Evolutionary conservation across 768 basidiomycete genomes (phyloP), one percentile per base, ranked within the genome.

Genomic region (Cubamyces sp.): DNA sequence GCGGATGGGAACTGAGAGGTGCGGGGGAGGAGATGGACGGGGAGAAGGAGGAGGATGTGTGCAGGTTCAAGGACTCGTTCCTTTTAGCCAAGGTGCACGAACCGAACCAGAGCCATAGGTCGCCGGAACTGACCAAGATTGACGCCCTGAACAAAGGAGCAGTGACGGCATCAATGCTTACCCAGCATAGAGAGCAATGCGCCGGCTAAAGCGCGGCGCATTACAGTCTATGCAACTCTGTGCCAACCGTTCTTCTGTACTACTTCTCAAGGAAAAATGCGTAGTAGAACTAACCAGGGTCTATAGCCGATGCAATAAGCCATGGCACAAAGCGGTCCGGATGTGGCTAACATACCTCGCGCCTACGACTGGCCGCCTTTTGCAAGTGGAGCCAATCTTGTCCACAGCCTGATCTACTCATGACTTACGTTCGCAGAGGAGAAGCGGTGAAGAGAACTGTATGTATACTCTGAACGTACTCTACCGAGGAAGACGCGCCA

Each of bases 401-500:
- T 42, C 12, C 41, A 42, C 12, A n/a, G 8, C 28, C 28, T n/a
- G n/a, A 30, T 30, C 8, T 8, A 30, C 28, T 30, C 4, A 8
- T 34, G 34, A 11, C 4, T 34, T 5, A 34, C 11, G 34, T 34
- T 34, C 5, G 9, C 34, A 34, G 28, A 34, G 11, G 34, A 34
- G 6, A 1, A 9, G 11, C 11, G 34, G 11, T 34, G 4, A 11
- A 11, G 34, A 23, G 12, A 46, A 12, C 7, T 1, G 7, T 28
- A 30, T 49, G 9, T 45, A 50, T 25, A 9, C 21, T 48, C 39
- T 7, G 45, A 12, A 18, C 8, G 6, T 39, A 25, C 54, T 50
- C 60, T 77, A 84, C 49, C 90, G 84, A 52, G 89, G 90, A 68
- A 92, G 76, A 45, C 77, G 66, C 64, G 75, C 69, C 73, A 81